phyloP scores from a whole-genome alignment of 495 filamentous ascomycete genomes.

The Cladorrhinum samala region DNA sequence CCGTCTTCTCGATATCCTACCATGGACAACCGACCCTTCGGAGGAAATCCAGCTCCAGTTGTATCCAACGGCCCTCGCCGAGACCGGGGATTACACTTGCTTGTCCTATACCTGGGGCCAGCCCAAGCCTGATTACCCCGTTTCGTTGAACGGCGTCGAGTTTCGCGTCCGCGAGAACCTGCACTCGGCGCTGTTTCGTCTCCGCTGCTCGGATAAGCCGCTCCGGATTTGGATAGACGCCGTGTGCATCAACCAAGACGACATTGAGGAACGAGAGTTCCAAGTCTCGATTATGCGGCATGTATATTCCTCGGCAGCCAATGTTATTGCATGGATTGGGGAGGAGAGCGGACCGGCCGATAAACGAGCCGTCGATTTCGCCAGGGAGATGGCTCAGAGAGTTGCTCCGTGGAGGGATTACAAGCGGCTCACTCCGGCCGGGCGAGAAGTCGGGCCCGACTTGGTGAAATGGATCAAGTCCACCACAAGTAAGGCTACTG shows the following conservation, averaged over 20 bases:
- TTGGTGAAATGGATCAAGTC: not conserved
- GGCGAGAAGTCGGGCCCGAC: not conserved
- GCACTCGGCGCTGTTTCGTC: not conserved
- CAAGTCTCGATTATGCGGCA: not conserved
- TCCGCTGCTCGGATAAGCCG: not conserved
- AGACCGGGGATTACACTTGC: not conserved
- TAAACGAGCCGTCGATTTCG: not conserved
- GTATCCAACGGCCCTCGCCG: not conserved
- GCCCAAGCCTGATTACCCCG: not conserved
- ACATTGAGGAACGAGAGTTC: not conserved
- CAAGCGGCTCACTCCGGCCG: no score
- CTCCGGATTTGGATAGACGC: not conserved
- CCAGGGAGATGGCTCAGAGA: not conserved
- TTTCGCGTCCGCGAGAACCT: not conserved
- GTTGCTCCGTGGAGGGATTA: not conserved
- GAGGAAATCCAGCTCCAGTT: not conserved
- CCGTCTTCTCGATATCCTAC: not conserved
- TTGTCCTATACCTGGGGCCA: slow-evolving; percentile 2
- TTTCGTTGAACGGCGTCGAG: not conserved
- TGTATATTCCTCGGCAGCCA: not conserved
- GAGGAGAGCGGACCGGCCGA: not conserved
- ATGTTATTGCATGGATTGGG: slow-evolving; percentile 5
- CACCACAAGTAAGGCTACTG: not conserved
- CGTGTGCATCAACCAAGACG: no score
- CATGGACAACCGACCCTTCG: not conserved